Conservation (phyloP, 352 stramenopile species). For the Lagenidium sp. region DNA sequence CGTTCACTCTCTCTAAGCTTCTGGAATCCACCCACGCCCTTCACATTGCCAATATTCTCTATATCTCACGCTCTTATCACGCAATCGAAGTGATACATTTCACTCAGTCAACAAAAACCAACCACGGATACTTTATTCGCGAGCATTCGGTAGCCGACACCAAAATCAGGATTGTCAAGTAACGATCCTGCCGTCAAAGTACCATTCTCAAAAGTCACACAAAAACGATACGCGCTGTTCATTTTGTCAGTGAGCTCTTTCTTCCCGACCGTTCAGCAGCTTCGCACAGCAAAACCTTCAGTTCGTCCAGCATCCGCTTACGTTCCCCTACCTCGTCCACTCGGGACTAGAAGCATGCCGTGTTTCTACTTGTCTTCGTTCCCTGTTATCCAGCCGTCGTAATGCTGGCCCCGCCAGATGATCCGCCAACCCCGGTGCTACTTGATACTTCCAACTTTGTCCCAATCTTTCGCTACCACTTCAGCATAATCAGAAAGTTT, state of each 20-base stretch:
- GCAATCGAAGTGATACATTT: not conserved
- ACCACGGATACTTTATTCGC: slow-evolving; percentile 1
- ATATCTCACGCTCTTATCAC: not conserved
- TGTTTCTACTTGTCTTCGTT: slow-evolving; percentile 11
- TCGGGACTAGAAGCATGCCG: slow-evolving; percentile 2
- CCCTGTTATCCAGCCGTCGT: slow-evolving; percentile 1
- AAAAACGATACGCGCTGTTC: slow-evolving; percentile 5
- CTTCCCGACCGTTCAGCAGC: slow-evolving; percentile 8
- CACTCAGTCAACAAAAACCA: not conserved
- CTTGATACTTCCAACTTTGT: slow-evolving; percentile 9
- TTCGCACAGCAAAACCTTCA: slow-evolving; percentile 14
- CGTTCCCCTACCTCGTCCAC: slow-evolving; percentile 14
- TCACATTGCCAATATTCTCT: slow-evolving; percentile 7
- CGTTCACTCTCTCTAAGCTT: slow-evolving; percentile 6
- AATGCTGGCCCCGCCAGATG: slow-evolving; percentile 3
- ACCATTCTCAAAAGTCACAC: slow-evolving; percentile 4
- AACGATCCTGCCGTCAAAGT: slow-evolving; percentile 3
- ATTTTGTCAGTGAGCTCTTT: slow-evolving; percentile 8
- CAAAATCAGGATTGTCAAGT: slow-evolving; percentile 8
- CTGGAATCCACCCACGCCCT: slow-evolving; percentile 15
- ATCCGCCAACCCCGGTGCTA: slow-evolving; percentile 1
- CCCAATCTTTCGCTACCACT: slow-evolving; percentile 8
- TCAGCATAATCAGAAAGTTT: slow-evolving; percentile 6
- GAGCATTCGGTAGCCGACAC: slow-evolving; percentile 19
- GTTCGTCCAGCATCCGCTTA: slow-evolving; percentile 19